Evolutionary conservation across 495 filamentous ascomycete genomes (phyloP), one percentile per base, ranked within the genome.

Genomic region (Cercophora samala): DNA sequence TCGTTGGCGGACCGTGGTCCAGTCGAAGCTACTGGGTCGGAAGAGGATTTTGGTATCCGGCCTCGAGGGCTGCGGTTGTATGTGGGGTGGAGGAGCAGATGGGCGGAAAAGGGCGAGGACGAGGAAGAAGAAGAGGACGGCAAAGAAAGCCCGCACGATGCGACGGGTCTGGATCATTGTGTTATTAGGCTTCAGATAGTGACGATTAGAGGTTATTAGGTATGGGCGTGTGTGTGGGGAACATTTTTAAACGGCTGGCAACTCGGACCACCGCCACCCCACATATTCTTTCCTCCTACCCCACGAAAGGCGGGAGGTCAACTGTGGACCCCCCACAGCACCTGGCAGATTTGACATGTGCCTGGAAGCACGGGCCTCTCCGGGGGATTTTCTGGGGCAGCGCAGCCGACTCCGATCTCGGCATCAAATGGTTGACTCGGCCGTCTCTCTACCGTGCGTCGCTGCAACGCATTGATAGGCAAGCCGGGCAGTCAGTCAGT

Each of bases 1-100:
- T 19, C 66, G 68, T 18, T 70, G 69, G 53, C 60, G 59, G 9
- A 75, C 69, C 19, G 75, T 72, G 56, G 75, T 75, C 81, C 81
- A 83, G 75, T 83, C 75, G 66, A 79, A 81, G 68, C 71, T 79
- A 58, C 70, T 76, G 11, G 59, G 74, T 11, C 13, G 15, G 22
- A 56, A 56, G 53, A 2, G 53, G n/a, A 56, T 56, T 46, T 13
- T 11, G 37, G 13, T 2, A 46, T 46, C 37, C 6, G 15, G 9
- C 37, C 15, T 17, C 37, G 15, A 11, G 5, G 37, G 13, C 37
- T 11, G 37, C 37, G 37, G 37, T n/a, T n/a, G n/a, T n/a, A n/a
- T 46, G 9, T 5, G 9, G 37, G 37, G 8, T 11, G 15, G 37
- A 9, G 37, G 37, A 46, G 15, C 37, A 17, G 13, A 46, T 13